Base-by-base conservation (phyloP, 306 rosid species). In the Inga oerstediana region DNA sequence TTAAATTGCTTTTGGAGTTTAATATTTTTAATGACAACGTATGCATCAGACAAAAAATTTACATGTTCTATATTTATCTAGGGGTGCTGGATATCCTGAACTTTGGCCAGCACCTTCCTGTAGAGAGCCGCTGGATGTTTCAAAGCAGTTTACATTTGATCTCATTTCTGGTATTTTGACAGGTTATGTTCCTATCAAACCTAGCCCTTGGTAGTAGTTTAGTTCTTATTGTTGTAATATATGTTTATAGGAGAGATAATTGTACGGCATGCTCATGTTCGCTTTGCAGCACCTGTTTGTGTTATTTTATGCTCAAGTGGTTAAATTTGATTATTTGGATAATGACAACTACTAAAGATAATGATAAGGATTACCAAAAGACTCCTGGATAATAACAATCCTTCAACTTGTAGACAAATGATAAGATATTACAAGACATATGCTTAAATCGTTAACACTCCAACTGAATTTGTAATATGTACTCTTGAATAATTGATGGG, bases 21-120 rank as follows among this genome's bases (percentile, higher is more conserved):
- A 76, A 66, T 72, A 45, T 58, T 79, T 80, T 59, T 37, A 72
- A 8, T 66, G 43, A 32, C 43, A 41, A 59, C 54, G 35, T 56
- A 1, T 84, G 72, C 69, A 54, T 65, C 24, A 20, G 76, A 58
- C n/a, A 45, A 58, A 34, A 34, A 58, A 70, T 22, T 48, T 74
- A 43, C 51, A 72, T 45, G 20, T 83, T 72, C 52, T 58, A 81
- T 70, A n/a, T 58, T 45, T 37, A 22, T 80, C 81, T 87, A 96
- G 99, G 99, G 99, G 99, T 75, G 66, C 56, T 72, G 99, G 99
- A 81, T 96, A 96, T 92, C 98, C 99, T 2, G 91, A 91, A 84
- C 97, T 96, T 66, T 96, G 99, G 99, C 98, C 99, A 80, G 87
- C 97, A 82, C 83, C 95, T 80, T 79, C 93, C 37, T 96, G 99